These are phyloP conservation scores for Paramecium biaurelia DNA, from an alignment of 73 alveolate genomes.

Conservation along the genomic window DNA sequence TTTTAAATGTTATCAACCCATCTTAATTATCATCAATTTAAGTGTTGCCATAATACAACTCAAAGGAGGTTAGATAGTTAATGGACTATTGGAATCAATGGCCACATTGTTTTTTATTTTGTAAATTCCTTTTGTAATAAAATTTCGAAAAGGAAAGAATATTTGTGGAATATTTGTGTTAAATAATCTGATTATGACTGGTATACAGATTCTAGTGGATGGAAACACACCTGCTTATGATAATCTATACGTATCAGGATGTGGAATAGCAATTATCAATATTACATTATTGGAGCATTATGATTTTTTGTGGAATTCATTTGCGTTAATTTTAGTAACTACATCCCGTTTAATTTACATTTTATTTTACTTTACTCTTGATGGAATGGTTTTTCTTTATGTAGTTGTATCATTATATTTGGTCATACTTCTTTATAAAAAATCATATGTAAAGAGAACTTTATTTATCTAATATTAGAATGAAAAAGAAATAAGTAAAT, in stretches of 20 bases:
- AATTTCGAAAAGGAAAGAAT: neutral
- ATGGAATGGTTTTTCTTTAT: neutral
- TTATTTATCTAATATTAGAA: neutral
- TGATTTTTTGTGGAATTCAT: neutral
- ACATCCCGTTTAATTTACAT: neutral
- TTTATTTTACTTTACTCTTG: neutral
- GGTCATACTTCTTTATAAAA: neutral
- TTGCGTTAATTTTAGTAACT: neutral
- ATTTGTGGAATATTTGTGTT: neutral
- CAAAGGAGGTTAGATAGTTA: neutral
- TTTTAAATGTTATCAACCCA: neutral
- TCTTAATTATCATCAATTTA: neutral
- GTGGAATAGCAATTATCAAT: neutral
- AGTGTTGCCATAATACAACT: neutral
- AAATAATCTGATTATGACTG: neutral
- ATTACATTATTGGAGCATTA: neutral
- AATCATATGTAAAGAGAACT: neutral
- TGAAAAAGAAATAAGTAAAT: neutral
- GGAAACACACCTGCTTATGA: neutral
- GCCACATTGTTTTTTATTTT: neutral
- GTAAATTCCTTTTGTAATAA: neutral
- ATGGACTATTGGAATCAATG: neutral
- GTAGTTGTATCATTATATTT: neutral
- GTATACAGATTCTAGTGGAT: neutral
- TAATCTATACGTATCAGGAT: neutral